These are phyloP conservation scores for Stachybotrys chlorohalonatus DNA, from an alignment of 2,329 filamentous ascomycete genomes.

Conservation along the genomic window DNA sequence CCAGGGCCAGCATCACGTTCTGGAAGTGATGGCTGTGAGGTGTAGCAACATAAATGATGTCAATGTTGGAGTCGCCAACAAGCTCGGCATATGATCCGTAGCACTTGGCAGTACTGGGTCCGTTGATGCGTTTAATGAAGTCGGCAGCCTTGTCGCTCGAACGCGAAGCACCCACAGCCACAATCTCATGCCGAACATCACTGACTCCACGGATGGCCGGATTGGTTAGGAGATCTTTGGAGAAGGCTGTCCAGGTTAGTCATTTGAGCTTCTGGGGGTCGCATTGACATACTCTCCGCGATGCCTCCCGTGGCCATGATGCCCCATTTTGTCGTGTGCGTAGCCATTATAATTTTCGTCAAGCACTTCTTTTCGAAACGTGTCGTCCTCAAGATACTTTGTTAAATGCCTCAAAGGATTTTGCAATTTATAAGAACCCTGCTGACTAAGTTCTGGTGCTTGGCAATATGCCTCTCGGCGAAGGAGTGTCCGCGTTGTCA, in stretches of 20 bases:
- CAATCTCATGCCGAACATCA: constrained; percentile 66
- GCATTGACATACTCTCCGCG: neutral
- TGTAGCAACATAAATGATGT: constrained; percentile 81
- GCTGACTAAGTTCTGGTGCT: too few species aligned
- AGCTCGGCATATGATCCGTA: constrained; percentile 78
- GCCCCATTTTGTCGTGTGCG: neutral
- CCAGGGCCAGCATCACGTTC: constrained; percentile 70
- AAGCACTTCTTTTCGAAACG: too few species aligned
- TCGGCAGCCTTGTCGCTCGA: constrained; percentile 57
- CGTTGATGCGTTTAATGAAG: constrained; percentile 62
- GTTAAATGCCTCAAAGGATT: too few species aligned
- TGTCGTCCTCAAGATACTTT: too few species aligned
- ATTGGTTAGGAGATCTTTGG: constrained; percentile 65
- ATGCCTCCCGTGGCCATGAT: neutral
- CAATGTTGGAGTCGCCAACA: constrained; percentile 65
- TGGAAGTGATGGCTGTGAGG: constrained; percentile 89
- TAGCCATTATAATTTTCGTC: neutral
- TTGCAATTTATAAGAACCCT: too few species aligned
- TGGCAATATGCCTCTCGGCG: too few species aligned
- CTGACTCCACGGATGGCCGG: constrained; percentile 57
- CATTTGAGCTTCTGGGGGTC: neutral
- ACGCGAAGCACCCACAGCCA: constrained; percentile 71
- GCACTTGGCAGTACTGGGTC: constrained; percentile 54
- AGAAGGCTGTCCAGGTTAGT: neutral
- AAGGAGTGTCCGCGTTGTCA: too few species aligned